Conservation (phyloP, 2,329 filamentous ascomycete species). For the Fragosphaeria purpurea region DNA sequence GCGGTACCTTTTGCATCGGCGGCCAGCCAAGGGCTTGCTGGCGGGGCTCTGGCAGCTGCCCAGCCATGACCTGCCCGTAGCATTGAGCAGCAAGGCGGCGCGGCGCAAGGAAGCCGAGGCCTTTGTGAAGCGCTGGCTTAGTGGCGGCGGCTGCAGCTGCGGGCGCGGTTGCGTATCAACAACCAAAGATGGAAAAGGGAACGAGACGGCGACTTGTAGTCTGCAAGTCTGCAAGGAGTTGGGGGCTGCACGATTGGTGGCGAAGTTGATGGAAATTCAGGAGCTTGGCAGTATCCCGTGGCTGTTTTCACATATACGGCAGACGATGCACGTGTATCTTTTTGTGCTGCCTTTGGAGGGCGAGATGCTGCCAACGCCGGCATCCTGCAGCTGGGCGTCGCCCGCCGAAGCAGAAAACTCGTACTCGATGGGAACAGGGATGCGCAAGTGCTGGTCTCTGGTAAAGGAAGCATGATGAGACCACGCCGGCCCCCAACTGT, state of each 20-base stretch:
- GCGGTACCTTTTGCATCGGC: conserved; percentile 36
- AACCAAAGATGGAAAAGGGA: neutral
- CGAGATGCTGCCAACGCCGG: conserved; percentile 6
- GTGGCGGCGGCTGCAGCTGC: neutral
- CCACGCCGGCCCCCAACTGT: neutral
- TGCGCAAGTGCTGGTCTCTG: conserved; percentile 47
- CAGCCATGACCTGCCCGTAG: conserved; percentile 21
- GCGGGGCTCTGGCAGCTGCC: conserved; percentile 49
- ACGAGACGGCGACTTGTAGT: neutral
- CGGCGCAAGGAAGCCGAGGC: conserved; percentile 4
- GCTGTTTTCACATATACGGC: conserved; percentile 46
- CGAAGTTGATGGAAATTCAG: conserved; percentile 21
- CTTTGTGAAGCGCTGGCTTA: conserved; percentile 4
- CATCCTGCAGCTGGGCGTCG: conserved; percentile 26
- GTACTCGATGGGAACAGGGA: conserved; percentile 46
- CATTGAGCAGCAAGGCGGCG: neutral
- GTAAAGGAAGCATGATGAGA: conserved; percentile 17
- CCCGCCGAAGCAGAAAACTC: conserved; percentile 32
- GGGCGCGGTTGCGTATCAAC: neutral
- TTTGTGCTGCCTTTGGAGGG: conserved; percentile 27
- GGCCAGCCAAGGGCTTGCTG: conserved; percentile 43
- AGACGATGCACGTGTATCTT: conserved; percentile 47
- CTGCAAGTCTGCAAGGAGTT: no score
- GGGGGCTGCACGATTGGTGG: neutral
- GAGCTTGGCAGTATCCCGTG: conserved; percentile 45